These are phyloP conservation scores for Rhytidiadelphus loreus DNA, from an alignment of 225 moss, liverwort and hornwort genomes.

Conservation along the genomic window DNA sequence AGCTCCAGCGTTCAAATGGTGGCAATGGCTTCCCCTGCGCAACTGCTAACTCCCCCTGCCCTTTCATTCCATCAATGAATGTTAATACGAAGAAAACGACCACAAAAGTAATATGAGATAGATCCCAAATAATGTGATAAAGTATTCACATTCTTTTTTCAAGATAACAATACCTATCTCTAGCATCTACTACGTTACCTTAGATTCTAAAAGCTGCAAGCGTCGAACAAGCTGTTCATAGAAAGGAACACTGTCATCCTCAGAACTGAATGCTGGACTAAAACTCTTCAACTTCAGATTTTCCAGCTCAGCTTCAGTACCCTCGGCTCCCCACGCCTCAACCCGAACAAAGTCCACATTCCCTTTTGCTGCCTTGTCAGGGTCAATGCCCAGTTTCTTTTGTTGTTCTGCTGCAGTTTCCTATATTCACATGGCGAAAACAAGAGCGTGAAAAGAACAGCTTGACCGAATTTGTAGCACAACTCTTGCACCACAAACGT, in stretches of 20 bases:
- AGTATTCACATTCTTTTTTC: background rate
- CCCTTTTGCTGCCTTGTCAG: conserved; percentile 60
- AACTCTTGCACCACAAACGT: background rate
- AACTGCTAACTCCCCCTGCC: conserved; percentile 80
- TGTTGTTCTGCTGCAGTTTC: conserved; percentile 52
- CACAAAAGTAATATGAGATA: background rate
- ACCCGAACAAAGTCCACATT: conserved; percentile 95
- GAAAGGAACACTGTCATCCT: conserved; percentile 43
- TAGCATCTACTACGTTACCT: conserved; percentile 39
- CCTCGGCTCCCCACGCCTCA: conserved; percentile 75
- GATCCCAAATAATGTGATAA: background rate
- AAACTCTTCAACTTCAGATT: conserved; percentile 83
- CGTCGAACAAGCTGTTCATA: conserved; percentile 96
- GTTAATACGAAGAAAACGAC: background rate
- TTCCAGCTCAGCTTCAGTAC: conserved; percentile 63
- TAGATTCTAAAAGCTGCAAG: conserved; percentile 89
- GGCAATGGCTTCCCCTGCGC: conserved; percentile 66
- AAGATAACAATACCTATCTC: background rate
- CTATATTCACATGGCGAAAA: conserved; percentile 17
- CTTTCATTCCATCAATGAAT: background rate
- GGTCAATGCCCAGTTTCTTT: conserved; percentile 64
- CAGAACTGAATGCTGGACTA: conserved; percentile 76
- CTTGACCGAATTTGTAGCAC: background rate
- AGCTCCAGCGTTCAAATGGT: conserved; percentile 85
- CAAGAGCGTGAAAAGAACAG: background rate